Evolutionary conservation across 768 basidiomycete genomes (phyloP), one percentile per base, ranked within the genome.

Genomic region (Russula sp.): DNA sequence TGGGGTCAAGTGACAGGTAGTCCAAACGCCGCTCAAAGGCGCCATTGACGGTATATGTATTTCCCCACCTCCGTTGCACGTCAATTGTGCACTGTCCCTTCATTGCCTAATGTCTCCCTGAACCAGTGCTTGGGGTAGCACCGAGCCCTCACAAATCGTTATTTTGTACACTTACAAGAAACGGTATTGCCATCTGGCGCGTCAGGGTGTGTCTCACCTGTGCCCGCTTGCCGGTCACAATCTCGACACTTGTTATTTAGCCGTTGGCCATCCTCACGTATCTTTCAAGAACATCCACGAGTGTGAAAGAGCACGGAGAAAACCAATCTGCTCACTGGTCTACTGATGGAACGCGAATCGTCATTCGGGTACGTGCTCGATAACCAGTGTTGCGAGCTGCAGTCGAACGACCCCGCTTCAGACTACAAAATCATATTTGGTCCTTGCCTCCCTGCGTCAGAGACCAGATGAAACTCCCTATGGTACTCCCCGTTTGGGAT

Each of bases 11-110:
- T 28, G 59, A 42, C 59, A 5, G 13, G 38, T 40, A n/a, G 42
- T 28, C 36, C 10, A 34, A 22, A 20, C 11, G 20, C 40, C 34
- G n/a, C 36, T 28, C 24, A 22, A n/a, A 48, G 6, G 36, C 48
- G 1, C 8, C 14, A 20, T 2, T 9, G 24, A 14, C 18, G 4
- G 9, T 22, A 54, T 59, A 93, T 93, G 91, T 94, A 92, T 77
- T 93, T 93, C 75, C 91, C 90, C 63, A 92, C 89, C 28, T 84
- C 88, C 40, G 84, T 89, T 49, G 89, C 91, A 32, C 79, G 83
- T 71, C 89, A 85, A 71, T 80, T 93, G 48, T 86, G 86, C 20
- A 84, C 84, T 20, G 80, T 81, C 24, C 89, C 90, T 40, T 79
- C 84, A n/a, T 77, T 90, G 38, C 85, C 88, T 32, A 83, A 87